Conservation (phyloP, 2,329 filamentous ascomycete species). For the Simplicillium aogashimaense region DNA sequence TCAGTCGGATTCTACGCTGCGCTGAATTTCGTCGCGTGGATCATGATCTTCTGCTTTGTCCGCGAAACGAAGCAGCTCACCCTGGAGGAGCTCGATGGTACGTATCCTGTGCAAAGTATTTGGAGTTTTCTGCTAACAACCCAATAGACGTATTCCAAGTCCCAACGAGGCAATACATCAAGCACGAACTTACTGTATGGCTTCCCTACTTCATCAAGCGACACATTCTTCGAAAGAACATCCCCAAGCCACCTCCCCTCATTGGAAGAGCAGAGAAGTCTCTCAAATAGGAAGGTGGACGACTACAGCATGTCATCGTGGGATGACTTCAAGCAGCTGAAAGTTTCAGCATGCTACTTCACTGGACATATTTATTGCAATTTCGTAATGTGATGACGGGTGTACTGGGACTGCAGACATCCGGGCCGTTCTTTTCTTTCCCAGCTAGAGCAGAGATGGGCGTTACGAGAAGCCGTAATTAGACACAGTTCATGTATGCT, state of each 20-base stretch:
- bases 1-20: conserved; percentile 29
- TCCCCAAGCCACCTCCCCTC: conserved; percentile 20
- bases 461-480: too few relatives aligned
- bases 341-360: too few relatives aligned
- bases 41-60: conserved; percentile 35
- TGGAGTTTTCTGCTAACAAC: background rate
- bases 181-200: conserved; percentile 20
- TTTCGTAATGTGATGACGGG: too few relatives aligned
- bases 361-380: too few relatives aligned
- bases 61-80: conserved; percentile 37
- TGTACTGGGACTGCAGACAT: too few relatives aligned
- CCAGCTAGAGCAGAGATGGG: too few relatives aligned
- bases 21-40: conserved; percentile 31
- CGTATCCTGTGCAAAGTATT: conserved; percentile 4
- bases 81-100: conserved; percentile 25
- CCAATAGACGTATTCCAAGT: conserved; percentile 18
- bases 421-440: too few relatives aligned
- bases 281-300: too few relatives aligned
- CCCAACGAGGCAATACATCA: conserved; percentile 19
- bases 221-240: conserved; percentile 21
- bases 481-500: too few relatives aligned
- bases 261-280: conserved; percentile 9
- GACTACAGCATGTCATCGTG: too few relatives aligned
- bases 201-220: conserved; percentile 27
- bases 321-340: too few relatives aligned